Base-by-base conservation (phyloP, 495 filamentous ascomycete species). In the Jackrogersella minutella region DNA sequence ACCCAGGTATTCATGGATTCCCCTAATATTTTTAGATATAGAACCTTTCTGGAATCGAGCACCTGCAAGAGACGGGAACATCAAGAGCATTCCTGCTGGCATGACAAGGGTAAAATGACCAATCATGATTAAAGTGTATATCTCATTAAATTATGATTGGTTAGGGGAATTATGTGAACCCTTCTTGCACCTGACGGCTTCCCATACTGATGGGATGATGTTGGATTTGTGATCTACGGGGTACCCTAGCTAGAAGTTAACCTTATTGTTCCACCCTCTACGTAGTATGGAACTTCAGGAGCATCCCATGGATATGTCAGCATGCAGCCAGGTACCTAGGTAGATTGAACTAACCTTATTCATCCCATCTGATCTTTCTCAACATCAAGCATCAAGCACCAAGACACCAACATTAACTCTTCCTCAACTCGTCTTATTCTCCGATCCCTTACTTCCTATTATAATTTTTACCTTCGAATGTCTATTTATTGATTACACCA, bases 401-500 rank as follows among this genome's bases (percentile, higher is more conserved):
- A 47, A 28, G 4, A 21, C n/a, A 16, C 5, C 26, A 49, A 14
- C n/a, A 30, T 26, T 16, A 30, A 30, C 44, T 14, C 16, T 7
- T 16, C 16, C n/a, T n/a, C 22, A 31, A 49, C 13, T 28, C 43
- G 22, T 28, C 24, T 30, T 14, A 55, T 55, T 22, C 9, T 4
- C 22, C 22, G 19, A 55, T 41, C 2, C n/a, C 52, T 6, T 41
- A 11, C 21, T 5, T 31, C 5, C 36, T 11, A 56, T 31, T 16
- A 41, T 3, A 3, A 54, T 30, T 46, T 53, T 30, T 39, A 24
- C 31, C 39, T 54, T 47, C 13, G 6, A n/a, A n/a, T n/a, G n/a
- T n/a, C n/a, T 1, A 54, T 28, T 19, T 54, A 1, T 28, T 30
- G 26, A 62, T 54, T 54, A 46, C 49, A 62, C 28, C 54, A 46